Evolutionary conservation across 768 basidiomycete genomes (phyloP), one percentile per base, ranked within the genome.

Genomic region (Crucibulum laeve): DNA sequence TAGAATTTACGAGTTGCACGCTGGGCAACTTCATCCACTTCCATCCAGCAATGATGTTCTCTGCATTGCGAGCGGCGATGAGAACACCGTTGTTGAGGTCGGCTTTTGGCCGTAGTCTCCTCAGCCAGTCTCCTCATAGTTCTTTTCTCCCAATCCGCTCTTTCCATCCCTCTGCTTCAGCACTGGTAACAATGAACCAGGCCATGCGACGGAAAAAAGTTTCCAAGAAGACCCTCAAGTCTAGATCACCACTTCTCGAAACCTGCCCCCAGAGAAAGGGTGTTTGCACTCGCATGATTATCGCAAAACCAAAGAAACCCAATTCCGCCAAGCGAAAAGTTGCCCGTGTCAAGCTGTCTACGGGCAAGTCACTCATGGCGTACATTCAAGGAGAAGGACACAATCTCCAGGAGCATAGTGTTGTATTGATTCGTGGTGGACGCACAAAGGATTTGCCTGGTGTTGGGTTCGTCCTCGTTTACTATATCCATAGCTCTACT

Each of bases 251-350:
- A 0, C 78, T 94, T 7, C 77, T 99, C 14, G 70, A 87, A 42
- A 71, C 62, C 19, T 84, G 79, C 56, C 89, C 87, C 5, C 94
- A 97, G 68, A 80, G 82, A 55, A 96, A 96, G 59, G 96, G 90
- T 37, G 93, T 99, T 47, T 90, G 90, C 62, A 80, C 85, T 30
- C 80, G 83, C 50, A 73, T 91, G 30, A 80, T 83, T 53, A 89
- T 82, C 41, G 79, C 77, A 51, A 89, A 83, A 54, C 96, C 96
- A 18, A 96, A 92, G 73, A 99, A 99, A 60, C 96, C 96, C 50
- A 99, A 99, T 65, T 98, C 95, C 8, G 94, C 94, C 26, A 92
- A 96, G 59, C 90, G 96, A 48, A 98, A 97, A 70, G 91, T 98
- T 44, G 93, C 93, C 34, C 78, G 90, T 55, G 84, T 99, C 53